Base-by-base conservation (phyloP, 805 yeast species). In the Wickerhamiella parazyma region DNA sequence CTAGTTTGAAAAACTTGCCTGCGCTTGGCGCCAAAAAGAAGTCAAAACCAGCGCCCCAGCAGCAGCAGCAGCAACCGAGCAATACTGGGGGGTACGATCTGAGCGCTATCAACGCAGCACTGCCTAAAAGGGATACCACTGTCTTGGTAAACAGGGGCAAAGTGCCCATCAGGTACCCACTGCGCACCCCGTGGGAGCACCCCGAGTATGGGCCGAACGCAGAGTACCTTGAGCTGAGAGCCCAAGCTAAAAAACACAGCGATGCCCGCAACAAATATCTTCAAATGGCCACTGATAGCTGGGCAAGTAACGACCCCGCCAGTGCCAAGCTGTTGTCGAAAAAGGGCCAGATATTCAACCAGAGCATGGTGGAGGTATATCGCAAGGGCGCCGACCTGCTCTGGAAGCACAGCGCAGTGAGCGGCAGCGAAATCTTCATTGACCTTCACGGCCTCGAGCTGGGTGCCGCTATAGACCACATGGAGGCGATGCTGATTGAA, bases 371-470 rank as follows among this genome's bases (percentile, higher is more conserved):
- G 19, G 49, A 48, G 5, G 49, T 46, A 4, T 51, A 57, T 29
- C 41, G 47, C 8, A 29, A 41, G 10, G 65, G 57, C 7, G 54
- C 61, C 1, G 52, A 53, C 3, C 24, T 57, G 12, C 48, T 61
- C 22, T 52, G 48, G 45, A 52, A 52, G 8, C 52, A 52, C 36
- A 50, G 58, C 18, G 39, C 41, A 7, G 19, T n/a, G 16, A 51
- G 53, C 2, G 52, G 50, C 9, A 44, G 52, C 17, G 63, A 59
- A 41, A 42, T 58, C 1, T 60, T 51, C 46, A 36, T 59, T 10
- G 65, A 61, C 36, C 45, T 61, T 31, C 65, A 63, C 39, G 67
- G 65, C 1, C 50, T 60, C 37, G 63, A 60, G 33, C 49, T 64
- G 16, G 61, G 56, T 6, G 58, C 55, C 14, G 57, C 62, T 12